A percentile compares a stretch with the other conserved stretches of the same genome.
phyloP scores from a whole-genome alignment of 2,329 filamentous ascomycete genomes.

The Penicillium sp. region DNA sequence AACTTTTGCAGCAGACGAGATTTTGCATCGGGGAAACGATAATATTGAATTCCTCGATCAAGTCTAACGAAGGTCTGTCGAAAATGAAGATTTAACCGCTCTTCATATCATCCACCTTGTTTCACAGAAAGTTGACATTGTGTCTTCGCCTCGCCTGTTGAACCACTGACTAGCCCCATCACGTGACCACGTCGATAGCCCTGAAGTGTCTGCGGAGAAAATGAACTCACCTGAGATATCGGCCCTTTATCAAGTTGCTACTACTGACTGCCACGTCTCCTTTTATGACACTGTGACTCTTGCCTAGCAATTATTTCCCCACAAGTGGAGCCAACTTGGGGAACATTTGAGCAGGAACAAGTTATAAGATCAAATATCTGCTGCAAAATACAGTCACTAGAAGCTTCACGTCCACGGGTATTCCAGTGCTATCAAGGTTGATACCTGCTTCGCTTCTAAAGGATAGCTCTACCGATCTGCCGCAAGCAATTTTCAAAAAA shows the following conservation, averaged over 20 bases:
- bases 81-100: not conserved
- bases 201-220: constrained; percentile 1
- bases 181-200: constrained; percentile 5
- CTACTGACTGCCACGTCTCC: not conserved
- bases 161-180: not conserved
- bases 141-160: not conserved
- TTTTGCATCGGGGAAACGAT: too few species aligned
- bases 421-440: not conserved
- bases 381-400: not conserved
- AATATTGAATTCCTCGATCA: not conserved
- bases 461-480: not conserved
- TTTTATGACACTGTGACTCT: not conserved
- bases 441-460: not conserved
- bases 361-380: not conserved
- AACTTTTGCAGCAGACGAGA: not conserved
- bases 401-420: not conserved
- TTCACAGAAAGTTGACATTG: not conserved
- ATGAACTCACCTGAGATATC: not conserved
- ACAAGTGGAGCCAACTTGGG: not conserved
- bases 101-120: not conserved
- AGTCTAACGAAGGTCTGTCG: not conserved
- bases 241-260: not conserved
- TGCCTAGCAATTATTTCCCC: not conserved
- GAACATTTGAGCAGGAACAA: not conserved
- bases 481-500: not conserved